A percentile compares a stretch with the other conserved stretches of the same genome.
phyloP scores from a whole-genome alignment of 345 rosid genomes.

The Eucalyptus decipiens region DNA sequence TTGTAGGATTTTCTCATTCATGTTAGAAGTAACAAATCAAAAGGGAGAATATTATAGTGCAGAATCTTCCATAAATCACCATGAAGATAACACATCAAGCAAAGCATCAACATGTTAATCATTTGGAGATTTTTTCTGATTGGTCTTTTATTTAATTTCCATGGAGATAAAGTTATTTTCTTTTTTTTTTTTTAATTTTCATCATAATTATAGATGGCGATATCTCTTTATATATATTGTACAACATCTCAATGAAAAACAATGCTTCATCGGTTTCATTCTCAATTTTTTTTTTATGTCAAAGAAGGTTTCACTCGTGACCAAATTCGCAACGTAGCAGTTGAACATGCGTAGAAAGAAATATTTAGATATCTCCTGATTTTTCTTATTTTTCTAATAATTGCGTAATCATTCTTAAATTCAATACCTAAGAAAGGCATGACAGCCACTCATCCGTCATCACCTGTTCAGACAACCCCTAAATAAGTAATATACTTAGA shows the following conservation, averaged over 20 bases:
- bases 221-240: too few species aligned
- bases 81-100: not conserved
- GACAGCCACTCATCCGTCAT: not conserved
- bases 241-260: too few species aligned
- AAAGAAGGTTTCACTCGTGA: not conserved
- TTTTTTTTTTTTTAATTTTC: not conserved
- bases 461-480: not conserved
- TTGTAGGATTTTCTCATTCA: not conserved
- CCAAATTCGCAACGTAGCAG: not conserved
- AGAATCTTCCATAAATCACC: not conserved
- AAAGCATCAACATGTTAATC: not conserved
- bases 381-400: not conserved
- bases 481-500: not conserved
- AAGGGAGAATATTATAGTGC: not conserved
- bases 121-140: not conserved
- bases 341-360: not conserved
- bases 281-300: not conserved
- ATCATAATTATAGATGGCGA: not conserved
- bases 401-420: not conserved
- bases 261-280: too few species aligned
- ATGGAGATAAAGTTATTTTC: not conserved
- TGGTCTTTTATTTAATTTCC: not conserved
- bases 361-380: not conserved
- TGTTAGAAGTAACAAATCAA: not conserved
- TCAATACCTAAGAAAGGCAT: not conserved